phyloP scores from a whole-genome alignment of 2,329 filamentous ascomycete genomes.

The Madurella mycetomatis region DNA sequence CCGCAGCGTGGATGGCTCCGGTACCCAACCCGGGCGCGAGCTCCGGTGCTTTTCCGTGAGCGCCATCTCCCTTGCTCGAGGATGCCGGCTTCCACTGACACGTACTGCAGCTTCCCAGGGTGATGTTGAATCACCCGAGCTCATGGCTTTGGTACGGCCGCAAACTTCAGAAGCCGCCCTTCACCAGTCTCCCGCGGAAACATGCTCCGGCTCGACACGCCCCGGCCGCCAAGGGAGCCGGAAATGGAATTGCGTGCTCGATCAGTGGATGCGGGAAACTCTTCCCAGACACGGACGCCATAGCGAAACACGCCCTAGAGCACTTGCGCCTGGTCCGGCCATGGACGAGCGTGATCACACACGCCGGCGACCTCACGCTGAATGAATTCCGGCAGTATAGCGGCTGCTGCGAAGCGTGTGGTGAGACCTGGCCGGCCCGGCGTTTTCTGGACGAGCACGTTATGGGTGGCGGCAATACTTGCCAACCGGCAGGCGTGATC shows the following conservation, averaged over 20 bases:
- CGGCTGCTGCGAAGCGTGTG: neutral
- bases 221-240: neutral
- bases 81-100: neutral
- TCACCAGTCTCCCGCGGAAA: neutral
- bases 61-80: neutral
- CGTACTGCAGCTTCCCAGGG: neutral
- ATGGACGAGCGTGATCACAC: neutral
- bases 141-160: neutral
- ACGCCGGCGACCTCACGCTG: neutral
- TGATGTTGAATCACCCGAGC: neutral
- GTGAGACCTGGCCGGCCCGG: neutral
- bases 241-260: neutral
- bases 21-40: neutral
- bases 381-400: neutral
- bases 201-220: neutral
- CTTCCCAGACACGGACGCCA: neutral
- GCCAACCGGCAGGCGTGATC: neutral
- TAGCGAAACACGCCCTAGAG: neutral
- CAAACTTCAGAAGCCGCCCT: neutral
- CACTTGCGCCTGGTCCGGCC: neutral
- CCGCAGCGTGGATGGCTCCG: too few relatives aligned
- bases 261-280: neutral
- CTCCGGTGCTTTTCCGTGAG: neutral
- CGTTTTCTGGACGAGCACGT: neutral
- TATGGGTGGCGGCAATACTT: neutral